Percentiles rank a stretch among this genome's conserved stretches.
Conservation (phyloP, 2,329 filamentous ascomycete species). For the Alternaria sp. region DNA sequence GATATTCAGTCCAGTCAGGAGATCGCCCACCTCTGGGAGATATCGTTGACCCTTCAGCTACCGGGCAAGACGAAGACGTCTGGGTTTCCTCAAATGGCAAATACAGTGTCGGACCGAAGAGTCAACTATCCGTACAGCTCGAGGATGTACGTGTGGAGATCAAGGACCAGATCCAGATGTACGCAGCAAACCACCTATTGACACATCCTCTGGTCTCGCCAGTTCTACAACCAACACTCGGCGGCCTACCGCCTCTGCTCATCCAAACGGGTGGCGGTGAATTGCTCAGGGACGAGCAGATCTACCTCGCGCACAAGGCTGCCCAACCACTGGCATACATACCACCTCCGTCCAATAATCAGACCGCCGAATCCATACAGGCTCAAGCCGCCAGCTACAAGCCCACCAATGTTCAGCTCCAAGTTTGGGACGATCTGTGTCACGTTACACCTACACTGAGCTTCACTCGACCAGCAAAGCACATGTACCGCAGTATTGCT, state of each 20-base stretch:
- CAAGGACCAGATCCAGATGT: conserved; percentile 92
- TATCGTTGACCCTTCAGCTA: conserved; percentile 16
- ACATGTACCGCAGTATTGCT: conserved; percentile 91
- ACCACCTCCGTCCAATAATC: conserved; percentile 57
- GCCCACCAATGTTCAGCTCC: conserved; percentile 90
- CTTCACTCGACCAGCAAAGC: conserved; percentile 94
- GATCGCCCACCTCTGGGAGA: conserved; percentile 29
- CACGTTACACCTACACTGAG: conserved; percentile 93
- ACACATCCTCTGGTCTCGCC: conserved; percentile 91
- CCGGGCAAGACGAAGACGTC: conserved; percentile 14
- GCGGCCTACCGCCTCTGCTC: conserved; percentile 86
- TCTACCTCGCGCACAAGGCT: conserved; percentile 94
- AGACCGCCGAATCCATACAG: conserved; percentile 66
- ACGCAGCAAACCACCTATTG: conserved; percentile 83
- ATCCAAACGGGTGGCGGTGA: conserved; percentile 91
- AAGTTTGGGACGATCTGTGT: conserved; percentile 95
- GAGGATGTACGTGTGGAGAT: conserved; percentile 72
- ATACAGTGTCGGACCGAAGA: conserved; percentile 46
- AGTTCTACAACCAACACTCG: conserved; percentile 84
- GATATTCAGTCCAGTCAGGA: conserved; percentile 41
- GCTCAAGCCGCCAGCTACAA: conserved; percentile 74
- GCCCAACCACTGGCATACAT: conserved; percentile 83
- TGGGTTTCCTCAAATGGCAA: conserved; percentile 48
- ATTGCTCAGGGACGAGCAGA: conserved; percentile 89
- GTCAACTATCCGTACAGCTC: conserved; percentile 70